Evolutionary conservation across 2,329 filamentous ascomycete species (phyloP).

Genomic region (Cordyceps javanica): DNA sequence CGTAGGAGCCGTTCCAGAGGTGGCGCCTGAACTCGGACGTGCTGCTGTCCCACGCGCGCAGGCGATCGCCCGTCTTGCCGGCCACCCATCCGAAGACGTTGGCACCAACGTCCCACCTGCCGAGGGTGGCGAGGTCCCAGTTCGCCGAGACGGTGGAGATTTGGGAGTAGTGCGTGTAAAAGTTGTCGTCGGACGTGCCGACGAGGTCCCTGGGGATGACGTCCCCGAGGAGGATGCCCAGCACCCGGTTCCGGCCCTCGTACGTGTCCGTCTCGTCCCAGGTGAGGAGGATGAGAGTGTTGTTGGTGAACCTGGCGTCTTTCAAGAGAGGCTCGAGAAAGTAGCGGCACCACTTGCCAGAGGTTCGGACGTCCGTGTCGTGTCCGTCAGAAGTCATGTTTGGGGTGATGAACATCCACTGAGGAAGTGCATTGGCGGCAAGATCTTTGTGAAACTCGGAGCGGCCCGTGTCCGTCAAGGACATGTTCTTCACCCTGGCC

Average conservation of each 20-base stretch:
- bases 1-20: not conserved
- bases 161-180: not conserved
- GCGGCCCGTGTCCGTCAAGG: not conserved
- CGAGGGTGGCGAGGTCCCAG: not conserved
- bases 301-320: not conserved
- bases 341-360: not conserved
- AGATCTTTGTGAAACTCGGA: not conserved
- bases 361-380: not conserved
- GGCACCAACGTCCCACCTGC: not conserved
- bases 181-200: not conserved
- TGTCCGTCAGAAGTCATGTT: not conserved
- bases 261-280: not conserved
- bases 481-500: not conserved
- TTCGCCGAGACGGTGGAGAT: not conserved
- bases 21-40: not conserved
- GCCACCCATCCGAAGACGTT: not conserved
- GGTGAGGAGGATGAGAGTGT: not conserved
- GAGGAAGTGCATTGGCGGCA: not conserved
- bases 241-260: not conserved
- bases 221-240: not conserved
- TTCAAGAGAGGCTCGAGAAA: not conserved
- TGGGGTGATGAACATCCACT: not conserved
- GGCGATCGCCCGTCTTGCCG: not conserved
- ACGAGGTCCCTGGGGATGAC: not conserved
- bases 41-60: not conserved